Percentiles rank a stretch among this genome's conserved stretches.
Evolutionary conservation across 768 basidiomycete species (phyloP).

Genomic region (Termitomyces sp.): DNA sequence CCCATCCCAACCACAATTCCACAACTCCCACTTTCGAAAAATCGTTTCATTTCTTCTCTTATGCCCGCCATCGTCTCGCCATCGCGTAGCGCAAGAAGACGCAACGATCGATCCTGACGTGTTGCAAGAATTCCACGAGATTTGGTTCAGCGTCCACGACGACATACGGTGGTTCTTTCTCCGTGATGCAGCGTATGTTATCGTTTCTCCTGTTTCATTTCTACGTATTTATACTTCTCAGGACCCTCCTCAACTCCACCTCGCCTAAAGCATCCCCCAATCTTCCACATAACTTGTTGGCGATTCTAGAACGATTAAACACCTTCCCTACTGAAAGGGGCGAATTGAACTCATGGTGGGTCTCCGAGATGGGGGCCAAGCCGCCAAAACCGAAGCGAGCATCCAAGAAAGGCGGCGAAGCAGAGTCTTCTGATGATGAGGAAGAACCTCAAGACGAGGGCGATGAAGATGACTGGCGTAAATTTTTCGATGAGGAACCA

Average conservation of each 20-base stretch:
- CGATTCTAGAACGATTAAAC: constrained; percentile 58
- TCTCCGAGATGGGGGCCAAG: constrained; percentile 55
- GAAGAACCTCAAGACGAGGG: constrained; percentile 20
- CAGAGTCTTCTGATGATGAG: constrained; percentile 30
- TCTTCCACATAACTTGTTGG: constrained; percentile 45
- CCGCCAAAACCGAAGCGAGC: constrained; percentile 44
- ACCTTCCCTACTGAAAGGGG: constrained; percentile 68
- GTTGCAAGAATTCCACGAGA: constrained; percentile 55
- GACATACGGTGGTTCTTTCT: constrained; percentile 91
- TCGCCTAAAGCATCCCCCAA: constrained; percentile 26
- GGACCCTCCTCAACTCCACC: constrained; percentile 25
- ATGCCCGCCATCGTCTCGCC: constrained; percentile 47
- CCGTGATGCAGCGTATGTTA: constrained; percentile 62
- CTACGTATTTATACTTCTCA: constrained; percentile 10
- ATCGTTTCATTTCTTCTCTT: constrained; percentile 54
- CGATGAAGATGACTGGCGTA: constrained; percentile 69
- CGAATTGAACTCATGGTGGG: constrained; percentile 78
- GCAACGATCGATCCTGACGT: constrained; percentile 52
- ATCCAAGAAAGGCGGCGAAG: constrained; percentile 27
- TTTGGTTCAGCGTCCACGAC: constrained; percentile 73
- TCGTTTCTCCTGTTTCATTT: not conserved
- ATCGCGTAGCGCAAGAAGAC: constrained; percentile 16
- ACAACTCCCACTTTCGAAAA: constrained; percentile 62
- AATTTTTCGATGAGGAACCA: constrained; percentile 72
- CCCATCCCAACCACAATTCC: constrained; percentile 54